Evolutionary conservation across 306 rosid species (phyloP), one percentile per base, ranked within the genome.

Genomic region (Trifolium subterraneum): DNA sequence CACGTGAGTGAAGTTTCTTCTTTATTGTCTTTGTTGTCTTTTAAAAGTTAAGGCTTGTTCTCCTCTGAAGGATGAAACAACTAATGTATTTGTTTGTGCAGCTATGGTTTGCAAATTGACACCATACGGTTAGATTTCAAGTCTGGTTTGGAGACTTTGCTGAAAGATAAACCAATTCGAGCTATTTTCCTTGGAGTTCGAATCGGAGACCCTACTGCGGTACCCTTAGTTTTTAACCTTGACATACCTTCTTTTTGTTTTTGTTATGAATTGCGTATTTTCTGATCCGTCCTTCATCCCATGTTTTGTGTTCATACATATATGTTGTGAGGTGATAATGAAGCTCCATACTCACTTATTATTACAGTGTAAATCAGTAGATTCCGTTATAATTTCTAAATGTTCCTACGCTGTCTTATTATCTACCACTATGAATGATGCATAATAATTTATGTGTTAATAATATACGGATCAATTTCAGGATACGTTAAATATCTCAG

Each of bases 141-240:
- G 85, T 90, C 97, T 79, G 97, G 97, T 74, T 83, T 94, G 91
- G 97, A 94, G 88, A 82, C 84, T 79, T 84, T 94, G 83, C 81
- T 94, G 16, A 91, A 90, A 68, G 71, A 80, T 25, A 90, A 84
- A 54, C 98, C 97, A 38, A 80, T 94, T 62, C 85, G 92, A 82
- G 98, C 96, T 69, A 91, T 91, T 85, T 91, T 94, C 77, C 96
- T 94, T 58, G 98, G 98, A 67, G 98, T 91, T 62, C 95, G 97
- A 66, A 91, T 91, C 50, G 98, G 97, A 64, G 97, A 94, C 82
- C 98, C 98, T 80, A 91, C 98, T n/a, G 96, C 96, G 90, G 97
- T 94, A 94, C 71, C 25, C 48, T 68, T 78, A 41, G 62, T 60
- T 68, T 56, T 65, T 73, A 42, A 60, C 68, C 68, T 81, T 23